A percentile compares a stretch with the other conserved stretches of the same genome.
These are phyloP conservation scores for Hypoxylon rubiginosum DNA, from an alignment of 2,329 filamentous ascomycete species.

Conservation along the genomic window DNA sequence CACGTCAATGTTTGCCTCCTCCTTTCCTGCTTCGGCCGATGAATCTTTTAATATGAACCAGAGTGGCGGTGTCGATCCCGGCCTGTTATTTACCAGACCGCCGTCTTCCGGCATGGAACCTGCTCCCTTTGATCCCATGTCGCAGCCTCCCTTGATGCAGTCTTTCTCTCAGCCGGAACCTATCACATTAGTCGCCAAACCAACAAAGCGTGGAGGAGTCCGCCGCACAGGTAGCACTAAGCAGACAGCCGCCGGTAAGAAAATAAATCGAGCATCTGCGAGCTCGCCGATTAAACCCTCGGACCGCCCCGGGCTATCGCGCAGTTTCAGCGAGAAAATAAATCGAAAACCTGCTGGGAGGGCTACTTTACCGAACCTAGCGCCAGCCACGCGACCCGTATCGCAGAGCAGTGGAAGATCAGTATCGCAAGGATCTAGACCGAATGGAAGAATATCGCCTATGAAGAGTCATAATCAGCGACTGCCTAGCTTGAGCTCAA, in stretches of 20 bases:
- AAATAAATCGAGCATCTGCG: conserved; percentile 57
- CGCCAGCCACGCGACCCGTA: conserved; percentile 59
- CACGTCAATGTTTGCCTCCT: conserved; percentile 56
- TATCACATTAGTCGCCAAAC: conserved; percentile 48
- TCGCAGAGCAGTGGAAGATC: conserved; percentile 52
- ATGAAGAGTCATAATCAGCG: conserved; percentile 66
- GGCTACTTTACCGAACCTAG: conserved; percentile 60
- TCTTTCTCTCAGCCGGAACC: conserved; percentile 47
- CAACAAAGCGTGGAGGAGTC: conserved; percentile 54
- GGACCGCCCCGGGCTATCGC: conserved; percentile 63
- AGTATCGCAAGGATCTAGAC: conserved; percentile 53
- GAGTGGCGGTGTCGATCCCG: conserved; percentile 69
- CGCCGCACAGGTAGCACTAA: conserved; percentile 62
- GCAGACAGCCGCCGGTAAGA: conserved; percentile 59
- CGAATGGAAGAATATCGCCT: conserved; percentile 65
- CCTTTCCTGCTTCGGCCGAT: conserved; percentile 61
- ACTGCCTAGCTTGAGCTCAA: conserved; percentile 67
- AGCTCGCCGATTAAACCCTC: conserved; percentile 67
- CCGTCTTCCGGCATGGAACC: conserved; percentile 62
- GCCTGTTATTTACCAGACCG: conserved; percentile 68
- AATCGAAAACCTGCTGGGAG: conserved; percentile 60
- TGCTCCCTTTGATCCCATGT: conserved; percentile 53
- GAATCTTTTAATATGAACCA: conserved; percentile 65
- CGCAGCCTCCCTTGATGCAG: conserved; percentile 48
- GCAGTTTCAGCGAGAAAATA: conserved; percentile 68